Evolutionary conservation across 768 basidiomycete species (phyloP), one percentile per base, ranked within the genome.

Genomic region (Hygrocybe coccinea): DNA sequence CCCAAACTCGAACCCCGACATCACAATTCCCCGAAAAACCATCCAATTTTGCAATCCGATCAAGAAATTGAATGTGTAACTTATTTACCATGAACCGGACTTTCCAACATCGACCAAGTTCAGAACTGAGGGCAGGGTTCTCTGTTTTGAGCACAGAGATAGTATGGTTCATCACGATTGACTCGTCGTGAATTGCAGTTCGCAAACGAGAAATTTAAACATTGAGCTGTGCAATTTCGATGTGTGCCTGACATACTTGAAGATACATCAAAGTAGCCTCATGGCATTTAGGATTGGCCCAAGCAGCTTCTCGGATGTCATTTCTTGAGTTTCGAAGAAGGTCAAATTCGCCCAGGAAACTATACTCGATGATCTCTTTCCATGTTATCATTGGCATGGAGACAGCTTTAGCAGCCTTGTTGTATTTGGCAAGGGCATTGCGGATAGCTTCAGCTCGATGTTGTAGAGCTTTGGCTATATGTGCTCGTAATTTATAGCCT

Each of bases 381-480:
- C 65, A 69, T 12, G 63, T 59, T 6, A 70, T 56, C 4, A 54
- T 57, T 11, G 55, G 60, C 14, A 25, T 52, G 11, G 60, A 58
- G 3, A 69, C 56, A 7, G 25, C 14, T 2, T 38, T n/a, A 0
- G 71, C 73, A 6, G 59, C 58, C 8, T 44, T 39, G 41, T 76
- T 75, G 59, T 74, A 75, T 33, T 48, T 46, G 0, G 63, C 54
- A 1, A 75, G 59, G 0, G 73, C 71, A 24, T 50, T 63, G 36
- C 53, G 58, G 38, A 76, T 72, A 2, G 74, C 69, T 33, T 64
- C 58, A 2, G 67, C 67, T 6, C 68, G 58, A 7, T 50, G 54
- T 52, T 69, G 62, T 1, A 75, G 54, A 2, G 70, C 67, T 55
- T 74, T 70, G 0, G 67, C 67, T n/a, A 76, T 73, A 48, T 71